Evolutionary conservation across 169 alveolate genomes (phyloP), one percentile per base, ranked within the genome.

Genomic region (Sarcocystis neurona): DNA sequence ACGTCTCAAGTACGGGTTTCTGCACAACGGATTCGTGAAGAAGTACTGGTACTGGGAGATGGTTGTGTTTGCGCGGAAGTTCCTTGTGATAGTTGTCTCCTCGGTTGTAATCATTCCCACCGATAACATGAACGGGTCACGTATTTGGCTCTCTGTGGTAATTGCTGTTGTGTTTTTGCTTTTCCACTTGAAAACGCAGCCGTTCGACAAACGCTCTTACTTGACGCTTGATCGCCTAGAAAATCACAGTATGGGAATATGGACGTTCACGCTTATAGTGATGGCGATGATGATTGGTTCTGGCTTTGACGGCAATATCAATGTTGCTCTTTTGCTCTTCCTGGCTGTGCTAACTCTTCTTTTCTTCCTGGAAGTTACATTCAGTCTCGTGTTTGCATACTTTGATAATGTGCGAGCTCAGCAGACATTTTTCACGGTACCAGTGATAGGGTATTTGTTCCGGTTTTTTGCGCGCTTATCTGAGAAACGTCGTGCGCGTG

Each of bases 1-100:
- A 34, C 89, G 96, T 20, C 94, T 94, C 79, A 95, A 94, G 86
- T 95, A 93, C 82, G 97, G 97, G 48, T 95, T 95, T 84, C 85
- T 95, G 53, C 97, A 95, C 93, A 95, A 95, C 79, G 97, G 97
- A 2, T 95, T 92, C 93, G 89, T 91, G 79, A 93, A 91, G 58
- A 93, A 90, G 47, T 94, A 87, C 93, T 95, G 97, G 97, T 95
- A 88, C 91, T 95, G 97, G 97, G 97, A 95, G 87, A 89, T 92
- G 30, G 89, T 95, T 32, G 97, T 95, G 85, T 95, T 95, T 93
- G 89, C 94, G 23, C 82, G 97, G 30, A 95, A 95, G 74, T 84
- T 95, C 84, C 53, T 92, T 74, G 95, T 95, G 27, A 92, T 95
- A 41, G 94, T 95, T 56, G 93, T 93, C 68, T 95, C 95, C 60